Base-by-base conservation (phyloP, 768 basidiomycete genomes). In the Russula earlei region DNA sequence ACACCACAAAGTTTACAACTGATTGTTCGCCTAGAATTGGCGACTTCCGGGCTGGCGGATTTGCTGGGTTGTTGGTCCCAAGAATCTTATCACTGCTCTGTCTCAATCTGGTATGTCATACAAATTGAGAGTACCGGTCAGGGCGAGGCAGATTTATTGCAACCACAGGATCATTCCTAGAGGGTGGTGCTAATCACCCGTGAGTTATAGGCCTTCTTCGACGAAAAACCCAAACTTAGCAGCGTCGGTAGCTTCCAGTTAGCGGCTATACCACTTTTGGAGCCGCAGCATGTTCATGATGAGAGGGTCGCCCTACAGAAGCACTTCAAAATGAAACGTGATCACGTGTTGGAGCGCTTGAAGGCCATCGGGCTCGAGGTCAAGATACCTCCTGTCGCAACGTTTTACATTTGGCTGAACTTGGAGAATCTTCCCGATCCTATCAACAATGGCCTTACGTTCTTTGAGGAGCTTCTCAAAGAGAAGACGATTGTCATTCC, bases 391-490 rank as follows among this genome's bases (percentile, higher is more conserved):
- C 91, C 90, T 6, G 74, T 73, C 19, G 82, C 84, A 53, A 96
- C 94, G 2, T 97, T 96, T 72, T 96, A 97, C 70, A 82, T 96
- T 67, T 96, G 94, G 92, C 79, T 94, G 56, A 88, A 89, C 71
- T 75, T 95, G 20, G 84, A 84, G 67, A 76, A 75, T 53, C 77
- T 96, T 45, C 87, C 90, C 9, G 63, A 80, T 5, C 94, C 94
- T 7, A 67, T 96, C 42, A 91, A 92, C 72, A 91, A 90, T 64
- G 93, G 93, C 19, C 72, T 96, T 80, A 90, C 88, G 5, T 95
- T 97, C 81, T 97, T 97, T 66, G 92, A 95, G 66, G 92, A 93
- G 69, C 74, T 92, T 42, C 76, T 95, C 51, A 95, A 92, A 70
- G 87, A 90, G 70, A 78, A 90, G 70, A 87, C 90, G 10, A 92